A percentile compares a stretch with the other conserved stretches of the same genome.
Evolutionary conservation across 1,284 basidiomycete genomes (phyloP).

Genomic region (Cryptococcus sp.): DNA sequence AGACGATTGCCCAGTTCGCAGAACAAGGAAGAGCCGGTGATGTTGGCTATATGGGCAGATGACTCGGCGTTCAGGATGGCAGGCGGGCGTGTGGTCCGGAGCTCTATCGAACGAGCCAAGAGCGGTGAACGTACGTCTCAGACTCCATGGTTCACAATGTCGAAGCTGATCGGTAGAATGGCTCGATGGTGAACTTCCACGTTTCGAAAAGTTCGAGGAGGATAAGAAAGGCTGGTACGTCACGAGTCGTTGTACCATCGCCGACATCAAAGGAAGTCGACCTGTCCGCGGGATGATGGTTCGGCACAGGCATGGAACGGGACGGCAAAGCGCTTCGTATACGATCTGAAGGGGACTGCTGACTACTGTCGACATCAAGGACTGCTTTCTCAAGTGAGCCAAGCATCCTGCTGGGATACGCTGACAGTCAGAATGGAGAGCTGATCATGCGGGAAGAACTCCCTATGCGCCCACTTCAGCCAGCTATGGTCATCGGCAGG

Average conservation of each 20-base stretch:
- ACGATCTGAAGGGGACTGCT: too few species aligned
- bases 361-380: conserved; percentile 32
- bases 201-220: too few species aligned
- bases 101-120: conserved; percentile 4
- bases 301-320: too few species aligned
- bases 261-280: too few species aligned
- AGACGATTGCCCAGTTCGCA: not conserved
- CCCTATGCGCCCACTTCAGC: conserved; percentile 1
- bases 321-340: too few species aligned
- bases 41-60: not conserved
- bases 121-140: conserved; percentile 4
- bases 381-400: conserved; percentile 16
- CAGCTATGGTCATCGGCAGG: conserved; percentile 17
- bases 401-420: not conserved
- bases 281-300: too few species aligned
- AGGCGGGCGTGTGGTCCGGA: not conserved
- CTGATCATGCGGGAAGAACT: conserved; percentile 12
- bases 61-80: conserved; percentile 1
- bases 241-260: too few species aligned
- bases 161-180: too few species aligned
- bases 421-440: conserved; percentile 9
- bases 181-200: too few species aligned
- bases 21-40: not conserved
- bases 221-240: too few species aligned
- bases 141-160: too few species aligned